Percentiles rank a stretch among this genome's conserved stretches.
Conservation (phyloP, 257 asterid genomes). For the Petunia axillaris region DNA sequence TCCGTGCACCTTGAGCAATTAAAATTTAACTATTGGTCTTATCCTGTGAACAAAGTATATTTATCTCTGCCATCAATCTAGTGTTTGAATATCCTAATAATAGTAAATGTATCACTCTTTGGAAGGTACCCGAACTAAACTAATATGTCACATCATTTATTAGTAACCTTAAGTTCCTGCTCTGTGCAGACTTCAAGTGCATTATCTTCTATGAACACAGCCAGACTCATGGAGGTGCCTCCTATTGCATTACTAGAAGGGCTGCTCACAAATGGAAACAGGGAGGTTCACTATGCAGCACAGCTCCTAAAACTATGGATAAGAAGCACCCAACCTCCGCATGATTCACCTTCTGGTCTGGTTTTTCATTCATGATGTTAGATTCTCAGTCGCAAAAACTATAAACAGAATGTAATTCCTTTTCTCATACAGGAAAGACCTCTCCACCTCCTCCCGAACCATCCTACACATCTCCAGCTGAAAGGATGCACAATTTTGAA, state of each 20-base stretch:
- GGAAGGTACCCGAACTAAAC: constrained; percentile 30
- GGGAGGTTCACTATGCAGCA: constrained; percentile 63
- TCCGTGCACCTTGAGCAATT: constrained; percentile 18
- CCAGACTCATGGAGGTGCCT: constrained; percentile 70
- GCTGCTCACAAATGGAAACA: constrained; percentile 41
- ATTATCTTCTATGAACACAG: constrained; percentile 55
- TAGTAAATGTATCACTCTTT: constrained; percentile 8
- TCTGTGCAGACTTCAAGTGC: constrained; percentile 49
- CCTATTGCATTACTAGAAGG: constrained; percentile 63
- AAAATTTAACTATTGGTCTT: constrained; percentile 12
- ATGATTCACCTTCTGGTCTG: constrained; percentile 85
- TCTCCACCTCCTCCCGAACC: constrained; percentile 65
- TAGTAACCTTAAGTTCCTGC: constrained; percentile 23
- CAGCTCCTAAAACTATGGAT: constrained; percentile 68
- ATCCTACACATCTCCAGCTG: constrained; percentile 67
- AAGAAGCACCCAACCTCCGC: constrained; percentile 63
- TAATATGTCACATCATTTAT: constrained; percentile 24
- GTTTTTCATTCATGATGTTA: constrained; percentile 27
- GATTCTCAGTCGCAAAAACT: background rate
- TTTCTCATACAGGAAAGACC: constrained; percentile 51
- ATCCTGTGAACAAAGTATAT: background rate
- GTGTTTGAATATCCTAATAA: background rate
- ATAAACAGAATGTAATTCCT: constrained; percentile 27
- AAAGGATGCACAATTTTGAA: constrained; percentile 45
- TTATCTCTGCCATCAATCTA: constrained; percentile 8